Evolutionary conservation across 768 basidiomycete species (phyloP).

Genomic region (Thelephora ganbajun): DNA sequence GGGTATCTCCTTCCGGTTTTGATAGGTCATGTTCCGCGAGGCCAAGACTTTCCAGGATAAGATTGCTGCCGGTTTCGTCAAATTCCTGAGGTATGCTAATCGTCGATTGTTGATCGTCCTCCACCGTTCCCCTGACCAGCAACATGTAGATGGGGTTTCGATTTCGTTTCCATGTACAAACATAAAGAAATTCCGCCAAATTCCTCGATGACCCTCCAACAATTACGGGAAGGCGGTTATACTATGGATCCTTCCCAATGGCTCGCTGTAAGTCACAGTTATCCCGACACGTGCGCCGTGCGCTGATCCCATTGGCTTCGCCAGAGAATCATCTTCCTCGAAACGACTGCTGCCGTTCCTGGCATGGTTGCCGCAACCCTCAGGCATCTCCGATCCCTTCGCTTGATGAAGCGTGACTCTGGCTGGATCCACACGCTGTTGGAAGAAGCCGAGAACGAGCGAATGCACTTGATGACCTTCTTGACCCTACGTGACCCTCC

Average conservation of each 20-base stretch:
- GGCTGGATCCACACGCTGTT: conserved; percentile 88
- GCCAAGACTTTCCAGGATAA: conserved; percentile 60
- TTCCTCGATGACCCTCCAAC: conserved; percentile 50
- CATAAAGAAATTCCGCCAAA: conserved; percentile 50
- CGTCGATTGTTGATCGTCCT: conserved; percentile 3
- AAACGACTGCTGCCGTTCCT: conserved; percentile 88
- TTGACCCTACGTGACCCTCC: conserved; percentile 82
- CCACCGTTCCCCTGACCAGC: conserved; percentile 1
- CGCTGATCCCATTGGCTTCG: conserved; percentile 17
- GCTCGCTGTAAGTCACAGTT: conserved; percentile 39
- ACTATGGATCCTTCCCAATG: conserved; percentile 64
- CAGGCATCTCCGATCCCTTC: conserved; percentile 77
- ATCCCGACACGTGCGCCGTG: background rate
- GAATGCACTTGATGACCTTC: conserved; percentile 97
- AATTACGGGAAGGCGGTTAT: conserved; percentile 65
- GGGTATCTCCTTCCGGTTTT: conserved; percentile 3
- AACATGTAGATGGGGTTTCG: conserved; percentile 48
- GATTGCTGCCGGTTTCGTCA: conserved; percentile 52
- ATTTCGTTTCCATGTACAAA: conserved; percentile 77
- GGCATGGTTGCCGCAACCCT: conserved; percentile 90
- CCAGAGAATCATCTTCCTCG: conserved; percentile 54
- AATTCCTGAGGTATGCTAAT: conserved; percentile 28
- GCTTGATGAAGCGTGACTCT: conserved; percentile 60
- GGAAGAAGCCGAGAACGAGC: conserved; percentile 93
- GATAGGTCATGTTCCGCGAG: conserved; percentile 55